Evolutionary conservation across 192 early-diverging fungal species (phyloP), one percentile per base, ranked within the genome.

Genomic region (Ambispora gerdemannii): DNA sequence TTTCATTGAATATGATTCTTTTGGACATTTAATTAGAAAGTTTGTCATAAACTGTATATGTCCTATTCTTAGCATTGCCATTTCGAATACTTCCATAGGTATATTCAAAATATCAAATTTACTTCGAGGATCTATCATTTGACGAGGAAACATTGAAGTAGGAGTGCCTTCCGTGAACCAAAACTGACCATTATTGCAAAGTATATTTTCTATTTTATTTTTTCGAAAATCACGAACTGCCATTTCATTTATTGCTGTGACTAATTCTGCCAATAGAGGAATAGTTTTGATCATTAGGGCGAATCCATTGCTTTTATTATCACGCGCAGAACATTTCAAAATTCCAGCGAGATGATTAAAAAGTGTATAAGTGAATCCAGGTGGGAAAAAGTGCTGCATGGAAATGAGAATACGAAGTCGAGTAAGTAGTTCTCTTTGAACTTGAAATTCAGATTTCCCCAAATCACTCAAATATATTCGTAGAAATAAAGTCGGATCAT

Each of bases 31-130:
- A n/a, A 70, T 65, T 3, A 86, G 61, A 60, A 80, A 86, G 24
- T 78, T 84, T 0, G 80, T 82, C 73, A 82, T 74, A 50, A 86
- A 83, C 34, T 83, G 85, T 47, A 83, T 79, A 71, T 86, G 85
- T 33, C 77, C 81, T 53, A 83, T 77, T 22, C 83, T 78, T n/a
- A 81, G 67, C 47, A 84, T 72, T 2, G 80, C 71, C 49, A 83
- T 74, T 8, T 76, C 64, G 47, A 86, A 84, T 4, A 83, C 38
- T 13, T 79, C 77, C 1, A 58, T 49, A 4, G 82, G 83, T 4
- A 86, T 63, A 49, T 75, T 78, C 3, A 84, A 63, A 0, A 70
- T 69, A 13, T 74, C 47, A 20, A 86, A 76, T 8, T 71, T 55
- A 15, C 76, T 55, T 33, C 35, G 31, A 2, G 53, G 22, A 28